Base-by-base conservation (phyloP, 2,329 filamentous ascomycete genomes). In the Colletotrichum caudatum region DNA sequence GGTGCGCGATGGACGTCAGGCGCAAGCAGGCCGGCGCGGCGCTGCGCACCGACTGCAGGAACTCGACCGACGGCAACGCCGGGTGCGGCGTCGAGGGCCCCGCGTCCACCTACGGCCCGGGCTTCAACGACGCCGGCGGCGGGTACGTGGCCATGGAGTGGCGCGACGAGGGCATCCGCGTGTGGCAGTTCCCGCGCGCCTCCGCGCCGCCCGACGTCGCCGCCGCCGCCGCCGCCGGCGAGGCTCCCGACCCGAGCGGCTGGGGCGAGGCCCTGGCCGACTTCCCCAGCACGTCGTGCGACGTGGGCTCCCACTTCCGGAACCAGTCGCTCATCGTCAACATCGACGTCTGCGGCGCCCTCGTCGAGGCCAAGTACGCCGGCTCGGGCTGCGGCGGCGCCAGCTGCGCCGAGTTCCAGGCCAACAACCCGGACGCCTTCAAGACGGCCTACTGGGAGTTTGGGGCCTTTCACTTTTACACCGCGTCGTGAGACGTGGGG, bases 291-390 rank as follows among this genome's bases (percentile, higher is more conserved):
- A 92, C 90, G 0, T 78, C 87, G 57, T 92, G 90, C 80, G 81
- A 90, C 70, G 88, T 92, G 61, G 78, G 79, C 7, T 82, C 80
- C 5, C 89, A 91, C 76, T 92, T 92, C 78, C 83, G 80, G 65
- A 92, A 92, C 76, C 86, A 91, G 78, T 90, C 88, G 74, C 92
- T 92, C 74, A 85, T 92, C 73, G 85, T 85, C 53, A 91, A 92
- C 75, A 91, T 92, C 73, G 88, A 90, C 77, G 80, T 92, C 9
- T 92, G 90, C 74, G 91, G 90, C 0, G 78, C 86, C 51, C 82
- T 88, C 74, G 87, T 86, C 4, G 85, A 86, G 57, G 81, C 80
- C 3, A 79, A 81, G 44, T 89, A 85, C 75, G 79, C 80, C 2
- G 74, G 79, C 16, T 87, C 87, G 26, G 84, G 83, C 64, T 86